Conservation (phyloP, 257 asterid species). For the Solanum etuberosum region DNA sequence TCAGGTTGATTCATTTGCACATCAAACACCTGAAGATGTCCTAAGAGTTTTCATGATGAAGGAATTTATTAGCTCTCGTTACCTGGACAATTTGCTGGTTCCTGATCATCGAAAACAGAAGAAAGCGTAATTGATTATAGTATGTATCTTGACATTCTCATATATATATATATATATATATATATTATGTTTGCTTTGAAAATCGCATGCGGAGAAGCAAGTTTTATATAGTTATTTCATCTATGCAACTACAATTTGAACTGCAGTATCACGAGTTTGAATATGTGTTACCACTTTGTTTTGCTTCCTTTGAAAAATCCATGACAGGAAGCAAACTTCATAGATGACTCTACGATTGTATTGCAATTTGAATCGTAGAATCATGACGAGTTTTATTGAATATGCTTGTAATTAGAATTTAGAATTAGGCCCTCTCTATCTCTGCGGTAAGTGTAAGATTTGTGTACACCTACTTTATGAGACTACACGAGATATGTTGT, state of each 20-base stretch:
- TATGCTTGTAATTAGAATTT: neutral
- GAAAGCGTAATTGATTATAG: neutral
- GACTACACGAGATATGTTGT: neutral
- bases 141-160: neutral
- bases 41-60: constrained; percentile 25
- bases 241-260: neutral
- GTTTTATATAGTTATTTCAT: neutral
- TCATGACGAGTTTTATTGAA: neutral
- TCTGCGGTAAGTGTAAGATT: too few relatives aligned
- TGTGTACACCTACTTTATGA: too few relatives aligned
- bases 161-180: neutral
- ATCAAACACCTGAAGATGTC: constrained; percentile 21
- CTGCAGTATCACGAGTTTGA: neutral
- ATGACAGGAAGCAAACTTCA: neutral
- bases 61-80: constrained; percentile 13
- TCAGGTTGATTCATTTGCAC: neutral
- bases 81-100: constrained; percentile 17
- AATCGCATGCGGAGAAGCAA: neutral
- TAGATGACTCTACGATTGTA: neutral
- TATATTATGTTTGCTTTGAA: neutral
- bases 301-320: too few relatives aligned
- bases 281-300: neutral
- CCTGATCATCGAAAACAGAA: constrained; percentile 8
- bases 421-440: neutral
- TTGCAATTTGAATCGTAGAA: neutral